Base-by-base conservation (phyloP, 495 filamentous ascomycete species). In the Penicillium fimorum region DNA sequence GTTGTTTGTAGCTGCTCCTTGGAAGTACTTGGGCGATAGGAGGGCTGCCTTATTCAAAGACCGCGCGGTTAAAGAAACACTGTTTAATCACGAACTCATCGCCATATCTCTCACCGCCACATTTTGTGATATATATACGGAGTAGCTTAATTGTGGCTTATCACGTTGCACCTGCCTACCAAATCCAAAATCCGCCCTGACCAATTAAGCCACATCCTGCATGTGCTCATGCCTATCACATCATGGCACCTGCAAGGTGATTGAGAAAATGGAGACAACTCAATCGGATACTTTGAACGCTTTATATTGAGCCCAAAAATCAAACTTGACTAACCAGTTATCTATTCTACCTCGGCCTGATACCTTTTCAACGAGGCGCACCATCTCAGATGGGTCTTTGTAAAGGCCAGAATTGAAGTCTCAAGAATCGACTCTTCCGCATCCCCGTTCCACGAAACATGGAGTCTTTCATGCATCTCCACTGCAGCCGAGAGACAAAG, bases 371-470 rank as follows among this genome's bases (percentile, higher is more conserved):
- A 50, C 7, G 48, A 50, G 1, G 48, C 22, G 27, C 33, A 40
- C 48, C 48, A 50, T 50, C 30, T 50, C 18, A 50, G n/a, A 41
- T 50, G 48, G 2, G 48, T 50, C 1, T 50, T 35, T 1, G 22
- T 24, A 17, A 50, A 50, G 15, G 33, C 35, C 22, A 50, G n/a
- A 17, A 41, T 7, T 12, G 15, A 2, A n/a, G 33, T 50, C 20
- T 50, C 33, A 7, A 41, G 48, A 12, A 38, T 27, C 10, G 33
- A 1, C 1, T 27, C 22, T 3, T 50, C 20, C 11, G 2, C 2
- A 2, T 50, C 20, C 22, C 22, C 35, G 1, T 18, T 40, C 32
- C 27, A 10, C 10, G 20, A 3, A 18, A 2, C 24, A 11, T 20
- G 45, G 9, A 50, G 13, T n/a, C n/a, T 0, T 5, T 40, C 22